A percentile compares a stretch with the other conserved stretches of the same genome.
Evolutionary conservation across 805 yeast genomes (phyloP).

Genomic region (Schizosaccharomyces japonicus): DNA sequence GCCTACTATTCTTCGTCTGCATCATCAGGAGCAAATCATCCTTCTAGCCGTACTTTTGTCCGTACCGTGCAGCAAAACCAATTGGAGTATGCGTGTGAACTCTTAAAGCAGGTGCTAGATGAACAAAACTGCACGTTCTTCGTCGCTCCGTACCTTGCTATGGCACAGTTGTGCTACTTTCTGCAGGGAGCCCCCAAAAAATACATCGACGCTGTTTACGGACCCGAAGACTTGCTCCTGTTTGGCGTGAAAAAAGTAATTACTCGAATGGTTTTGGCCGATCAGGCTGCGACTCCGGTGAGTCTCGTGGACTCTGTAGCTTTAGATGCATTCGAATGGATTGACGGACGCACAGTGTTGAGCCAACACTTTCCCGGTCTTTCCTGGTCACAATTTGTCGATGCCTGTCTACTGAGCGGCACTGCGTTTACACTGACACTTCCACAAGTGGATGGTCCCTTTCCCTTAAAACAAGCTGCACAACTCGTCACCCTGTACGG

Average conservation of each 20-base stretch:
- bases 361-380: background rate
- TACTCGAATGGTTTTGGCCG: conserved; percentile 12
- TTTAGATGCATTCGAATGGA: background rate
- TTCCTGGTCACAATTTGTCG: conserved; percentile 15
- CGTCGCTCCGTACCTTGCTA: conserved; percentile 58
- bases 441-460: conserved; percentile 19
- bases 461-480: conserved; percentile 11
- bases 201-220: conserved; percentile 56
- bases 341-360: background rate
- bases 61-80: background rate
- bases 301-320: background rate
- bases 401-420: conserved; percentile 57
- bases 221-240: conserved; percentile 57
- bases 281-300: background rate
- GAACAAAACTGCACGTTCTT: conserved; percentile 34
- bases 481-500: conserved; percentile 14
- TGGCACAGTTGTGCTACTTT: conserved; percentile 31
- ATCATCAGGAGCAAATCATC: too few relatives aligned
- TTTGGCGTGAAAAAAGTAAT: conserved; percentile 39
- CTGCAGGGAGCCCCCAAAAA: conserved; percentile 12
- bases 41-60: background rate
- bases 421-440: conserved; percentile 53
- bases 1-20: too few relatives aligned
- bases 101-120: conserved; percentile 22
- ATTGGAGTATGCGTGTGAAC: background rate